Evolutionary conservation across 1,284 basidiomycete species (phyloP).

Genomic region (Termitomyces sp.): DNA sequence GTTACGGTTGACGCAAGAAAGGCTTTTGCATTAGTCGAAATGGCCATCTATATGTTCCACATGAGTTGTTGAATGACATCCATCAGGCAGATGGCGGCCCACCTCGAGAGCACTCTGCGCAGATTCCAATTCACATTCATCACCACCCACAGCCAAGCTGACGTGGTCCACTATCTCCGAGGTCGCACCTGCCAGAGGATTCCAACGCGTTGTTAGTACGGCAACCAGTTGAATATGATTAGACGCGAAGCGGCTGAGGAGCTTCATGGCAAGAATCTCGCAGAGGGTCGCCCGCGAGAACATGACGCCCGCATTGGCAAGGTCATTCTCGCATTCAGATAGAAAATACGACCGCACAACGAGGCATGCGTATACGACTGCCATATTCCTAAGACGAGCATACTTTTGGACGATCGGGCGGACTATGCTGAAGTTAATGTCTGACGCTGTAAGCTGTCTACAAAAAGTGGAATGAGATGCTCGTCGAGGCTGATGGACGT

Average conservation of each 20-base stretch:
- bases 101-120: conserved; percentile 80
- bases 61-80: not conserved
- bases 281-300: conserved; percentile 57
- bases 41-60: conserved; percentile 61
- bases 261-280: conserved; percentile 82
- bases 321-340: conserved; percentile 48
- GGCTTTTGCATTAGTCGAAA: conserved; percentile 73
- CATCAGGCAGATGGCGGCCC: conserved; percentile 19
- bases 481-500: conserved; percentile 4
- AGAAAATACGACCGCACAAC: conserved; percentile 46
- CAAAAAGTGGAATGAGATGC: conserved; percentile 6
- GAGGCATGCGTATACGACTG: conserved; percentile 70
- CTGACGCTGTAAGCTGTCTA: conserved; percentile 75
- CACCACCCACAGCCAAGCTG: conserved; percentile 44
- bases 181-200: conserved; percentile 76
- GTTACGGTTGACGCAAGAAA: conserved; percentile 78
- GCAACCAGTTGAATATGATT: conserved; percentile 69
- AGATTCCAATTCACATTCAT: conserved; percentile 48
- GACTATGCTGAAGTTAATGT: conserved; percentile 80
- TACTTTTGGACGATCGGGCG: conserved; percentile 79
- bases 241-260: conserved; percentile 71
- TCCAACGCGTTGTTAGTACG: conserved; percentile 75
- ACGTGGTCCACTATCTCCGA: conserved; percentile 62
- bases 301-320: conserved; percentile 74
- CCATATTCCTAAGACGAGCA: conserved; percentile 68